phyloP scores from a whole-genome alignment of 1,139 yeast species.

The Candida sp. region DNA sequence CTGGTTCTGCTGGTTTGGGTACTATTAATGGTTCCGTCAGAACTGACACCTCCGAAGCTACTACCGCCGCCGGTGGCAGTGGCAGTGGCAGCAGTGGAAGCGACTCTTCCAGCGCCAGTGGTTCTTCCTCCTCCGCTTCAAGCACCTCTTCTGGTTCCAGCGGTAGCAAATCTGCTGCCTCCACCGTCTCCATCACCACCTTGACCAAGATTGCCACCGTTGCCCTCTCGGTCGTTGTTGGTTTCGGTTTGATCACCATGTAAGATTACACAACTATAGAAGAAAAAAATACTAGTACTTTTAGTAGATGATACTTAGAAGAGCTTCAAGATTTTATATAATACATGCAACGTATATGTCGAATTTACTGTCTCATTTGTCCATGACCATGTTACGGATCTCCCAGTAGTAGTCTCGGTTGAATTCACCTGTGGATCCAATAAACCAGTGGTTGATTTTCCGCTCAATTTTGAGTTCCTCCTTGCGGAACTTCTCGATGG shows the following conservation, averaged over 20 bases:
- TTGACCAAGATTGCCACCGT: conserved; percentile 20
- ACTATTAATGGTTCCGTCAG: conserved; percentile 35
- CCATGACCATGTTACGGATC: conserved; percentile 57
- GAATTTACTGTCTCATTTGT: conserved; percentile 17
- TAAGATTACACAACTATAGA: conserved; percentile 10
- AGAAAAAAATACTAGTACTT: not conserved
- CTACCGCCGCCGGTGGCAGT: conserved; percentile 33
- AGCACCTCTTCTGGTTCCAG: conserved; percentile 12
- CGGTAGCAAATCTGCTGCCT: conserved; percentile 20
- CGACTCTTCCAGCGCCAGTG: conserved; percentile 19
- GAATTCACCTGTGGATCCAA: conserved; percentile 24
- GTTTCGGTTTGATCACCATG: conserved; percentile 23
- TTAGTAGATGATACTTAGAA: too few relatives aligned
- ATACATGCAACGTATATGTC: not conserved
- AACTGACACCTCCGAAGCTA: conserved; percentile 29
- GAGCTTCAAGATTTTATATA: not conserved
- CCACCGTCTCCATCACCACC: conserved; percentile 9
- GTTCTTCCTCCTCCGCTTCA: conserved; percentile 17
- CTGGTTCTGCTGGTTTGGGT: conserved; percentile 45
- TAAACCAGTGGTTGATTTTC: conserved; percentile 58
- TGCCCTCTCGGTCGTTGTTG: conserved; percentile 25
- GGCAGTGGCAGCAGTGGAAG: conserved; percentile 16
- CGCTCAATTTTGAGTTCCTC: conserved; percentile 55
- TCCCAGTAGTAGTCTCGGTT: conserved; percentile 54
- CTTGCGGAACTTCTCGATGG: conserved; percentile 44